Percentiles rank a stretch among this genome's conserved stretches.
These are phyloP conservation scores for Chenopodium suecicum DNA, from an alignment of 148 eudicot species.

Conservation along the genomic window DNA sequence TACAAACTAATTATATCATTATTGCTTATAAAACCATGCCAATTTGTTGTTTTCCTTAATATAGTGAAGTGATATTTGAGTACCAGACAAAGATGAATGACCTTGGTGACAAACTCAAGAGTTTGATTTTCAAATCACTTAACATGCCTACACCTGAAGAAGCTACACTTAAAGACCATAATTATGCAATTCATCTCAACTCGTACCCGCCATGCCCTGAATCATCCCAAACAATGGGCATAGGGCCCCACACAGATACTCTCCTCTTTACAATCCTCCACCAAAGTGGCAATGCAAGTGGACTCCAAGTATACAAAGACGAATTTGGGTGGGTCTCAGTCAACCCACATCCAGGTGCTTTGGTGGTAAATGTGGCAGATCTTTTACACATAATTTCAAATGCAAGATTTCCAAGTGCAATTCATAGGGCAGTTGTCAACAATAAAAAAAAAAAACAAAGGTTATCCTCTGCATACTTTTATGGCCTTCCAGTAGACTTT, in stretches of 20 bases:
- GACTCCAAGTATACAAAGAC: constrained; percentile 50
- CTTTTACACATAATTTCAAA: constrained; percentile 62
- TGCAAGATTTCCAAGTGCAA: constrained; percentile 38
- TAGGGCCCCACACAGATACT: constrained; percentile 68
- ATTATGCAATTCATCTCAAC: constrained; percentile 57
- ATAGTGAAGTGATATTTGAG: no score
- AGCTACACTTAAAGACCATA: constrained; percentile 14
- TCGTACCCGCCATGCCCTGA: constrained; percentile 68
- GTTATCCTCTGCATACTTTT: constrained; percentile 53
- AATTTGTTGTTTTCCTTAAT: no score
- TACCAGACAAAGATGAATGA: no score
- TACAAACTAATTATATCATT: no score
- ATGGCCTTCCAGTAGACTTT: constrained; percentile 49
- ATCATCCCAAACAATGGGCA: constrained; percentile 52
- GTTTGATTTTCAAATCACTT: constrained; percentile 40
- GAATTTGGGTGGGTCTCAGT: constrained; percentile 52
- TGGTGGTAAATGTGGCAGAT: constrained; percentile 63
- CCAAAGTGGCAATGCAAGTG: constrained; percentile 42
- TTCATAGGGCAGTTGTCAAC: constrained; percentile 55
- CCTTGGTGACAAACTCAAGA: constrained; percentile 35
- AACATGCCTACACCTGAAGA: constrained; percentile 24
- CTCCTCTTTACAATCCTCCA: constrained; percentile 60
- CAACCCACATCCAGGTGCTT: constrained; percentile 41
- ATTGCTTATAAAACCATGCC: no score
- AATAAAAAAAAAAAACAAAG: constrained; percentile 32